A percentile compares a stretch with the other conserved stretches of the same genome.
These are phyloP conservation scores for Umbelopsis ramanniana DNA, from an alignment of 192 early-diverging fungal genomes.

Conservation along the genomic window DNA sequence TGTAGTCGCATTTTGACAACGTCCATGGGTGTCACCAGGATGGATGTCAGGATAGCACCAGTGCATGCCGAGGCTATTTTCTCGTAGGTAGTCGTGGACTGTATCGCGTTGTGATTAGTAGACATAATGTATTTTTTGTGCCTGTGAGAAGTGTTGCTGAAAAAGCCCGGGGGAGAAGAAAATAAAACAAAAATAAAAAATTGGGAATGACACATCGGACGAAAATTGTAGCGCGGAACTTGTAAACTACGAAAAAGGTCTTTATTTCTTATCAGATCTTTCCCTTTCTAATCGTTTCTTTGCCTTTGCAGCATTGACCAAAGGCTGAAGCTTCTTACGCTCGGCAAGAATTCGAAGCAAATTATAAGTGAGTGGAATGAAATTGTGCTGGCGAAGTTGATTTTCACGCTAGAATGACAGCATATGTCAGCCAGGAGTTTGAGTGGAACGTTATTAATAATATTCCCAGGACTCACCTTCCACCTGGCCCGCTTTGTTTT, in stretches of 20 bases:
- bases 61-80: conserved; percentile 82
- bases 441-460: not conserved
- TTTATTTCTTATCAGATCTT: not conserved
- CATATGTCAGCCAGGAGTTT: conserved; percentile 15
- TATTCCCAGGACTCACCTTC: conserved; percentile 37
- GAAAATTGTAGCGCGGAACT: too few species aligned
- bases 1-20: conserved; percentile 87
- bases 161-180: not conserved
- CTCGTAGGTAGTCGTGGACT: conserved; percentile 52
- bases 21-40: conserved; percentile 84
- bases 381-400: conserved; percentile 73
- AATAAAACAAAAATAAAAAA: not conserved
- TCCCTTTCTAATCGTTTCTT: not conserved
- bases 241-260: not conserved
- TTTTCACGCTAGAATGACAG: conserved; percentile 60
- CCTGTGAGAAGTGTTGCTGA: not conserved
- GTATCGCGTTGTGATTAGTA: conserved; percentile 7
- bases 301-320: conserved; percentile 56
- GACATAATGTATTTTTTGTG: not conserved
- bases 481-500: conserved; percentile 63
- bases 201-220: not conserved
- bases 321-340: conserved; percentile 50
- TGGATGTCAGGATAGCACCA: conserved; percentile 83
- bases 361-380: conserved; percentile 75
- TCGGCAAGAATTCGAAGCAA: conserved; percentile 63